Base-by-base conservation (phyloP, 225 moss, liverwort and hornwort species). In the Straminergon stramineum region DNA sequence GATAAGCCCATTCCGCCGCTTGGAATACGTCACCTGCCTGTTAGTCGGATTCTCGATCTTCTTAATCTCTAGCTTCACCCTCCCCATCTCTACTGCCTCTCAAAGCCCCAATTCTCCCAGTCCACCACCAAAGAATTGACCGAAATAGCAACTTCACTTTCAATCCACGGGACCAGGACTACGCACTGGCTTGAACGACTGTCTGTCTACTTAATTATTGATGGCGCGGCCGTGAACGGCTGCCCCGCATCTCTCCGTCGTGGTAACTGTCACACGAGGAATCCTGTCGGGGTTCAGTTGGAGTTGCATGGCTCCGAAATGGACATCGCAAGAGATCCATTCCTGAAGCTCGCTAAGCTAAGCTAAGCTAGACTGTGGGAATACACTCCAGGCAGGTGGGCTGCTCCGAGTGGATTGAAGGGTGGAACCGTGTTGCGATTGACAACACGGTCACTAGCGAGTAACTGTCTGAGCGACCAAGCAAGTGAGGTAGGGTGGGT, bases 21-120 rank as follows among this genome's bases (percentile, higher is more conserved):
- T 94, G 61, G 94, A 94, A 66, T 94, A 94, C 19, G 94, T 94
- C 84, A 94, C 94, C 87, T 94, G 94, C 86, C 94, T 87, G 91
- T 92, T 94, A 14, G 94, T 91, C 51, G 92, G 90, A 89, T 94
- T 94, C 92, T 94, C 94, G 80, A 94, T 94, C 94, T 94, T 94
- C 91, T 94, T 94, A 70, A 94, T 94, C 92, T 93, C 93, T 81
- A 93, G 82, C 93, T 93, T 93, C 87, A 93, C 93, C 76, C 93
- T 89, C 69, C 93, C 93, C 93, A 93, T 93, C 85, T 86, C 89
- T 69, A 71, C 88, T 35, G 64, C 26, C 67, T 55, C 77, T 23
- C 48, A 41, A 41, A 21, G 30, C 22, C 82, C n/a, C 45, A 83
- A 52, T 55, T 75, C 41, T 82, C 37, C 63, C 66, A 74, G 32